These are phyloP conservation scores for Nannochloris sp. DNA, from an alignment of 139 green algal species.

Conservation along the genomic window DNA sequence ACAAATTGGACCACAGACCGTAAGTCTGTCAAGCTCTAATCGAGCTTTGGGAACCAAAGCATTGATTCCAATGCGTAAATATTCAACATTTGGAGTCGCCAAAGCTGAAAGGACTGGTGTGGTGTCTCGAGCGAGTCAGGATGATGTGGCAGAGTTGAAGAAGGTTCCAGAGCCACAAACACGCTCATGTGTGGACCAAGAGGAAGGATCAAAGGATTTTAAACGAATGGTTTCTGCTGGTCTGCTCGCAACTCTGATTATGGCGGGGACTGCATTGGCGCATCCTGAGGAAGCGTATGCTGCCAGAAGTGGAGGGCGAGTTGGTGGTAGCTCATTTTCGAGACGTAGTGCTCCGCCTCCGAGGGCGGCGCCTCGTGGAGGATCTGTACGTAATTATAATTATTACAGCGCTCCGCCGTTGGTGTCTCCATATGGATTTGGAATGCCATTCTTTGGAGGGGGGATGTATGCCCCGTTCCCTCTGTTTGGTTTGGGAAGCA, in stretches of 20 bases:
- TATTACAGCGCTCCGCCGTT: conserved; percentile 29
- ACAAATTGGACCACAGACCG: no score
- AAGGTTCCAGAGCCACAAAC: no score
- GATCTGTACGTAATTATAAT: conserved; percentile 23
- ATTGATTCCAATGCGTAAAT: no score
- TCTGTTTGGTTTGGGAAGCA: conserved; percentile 15
- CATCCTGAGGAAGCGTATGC: conserved; percentile 24
- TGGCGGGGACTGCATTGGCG: conserved; percentile 15
- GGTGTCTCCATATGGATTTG: conserved; percentile 25
- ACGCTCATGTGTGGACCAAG: no score
- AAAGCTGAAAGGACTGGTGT: no score
- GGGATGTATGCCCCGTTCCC: conserved; percentile 17
- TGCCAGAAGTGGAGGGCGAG: conserved; percentile 22
- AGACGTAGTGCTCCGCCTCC: neutral
- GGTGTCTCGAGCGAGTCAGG: no score
- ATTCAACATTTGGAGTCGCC: no score
- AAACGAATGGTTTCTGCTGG: conserved; percentile 6
- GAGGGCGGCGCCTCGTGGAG: neutral
- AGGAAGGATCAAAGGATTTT: no score
- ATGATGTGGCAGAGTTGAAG: no score
- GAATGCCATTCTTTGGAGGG: conserved; percentile 27
- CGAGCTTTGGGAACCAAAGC: no score
- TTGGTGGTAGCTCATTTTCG: conserved; percentile 24
- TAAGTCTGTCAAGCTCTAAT: no score
- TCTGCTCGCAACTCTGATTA: conserved; percentile 20